These are phyloP conservation scores for Cicer chorassanicum DNA, from an alignment of 306 rosid species.

Conservation along the genomic window DNA sequence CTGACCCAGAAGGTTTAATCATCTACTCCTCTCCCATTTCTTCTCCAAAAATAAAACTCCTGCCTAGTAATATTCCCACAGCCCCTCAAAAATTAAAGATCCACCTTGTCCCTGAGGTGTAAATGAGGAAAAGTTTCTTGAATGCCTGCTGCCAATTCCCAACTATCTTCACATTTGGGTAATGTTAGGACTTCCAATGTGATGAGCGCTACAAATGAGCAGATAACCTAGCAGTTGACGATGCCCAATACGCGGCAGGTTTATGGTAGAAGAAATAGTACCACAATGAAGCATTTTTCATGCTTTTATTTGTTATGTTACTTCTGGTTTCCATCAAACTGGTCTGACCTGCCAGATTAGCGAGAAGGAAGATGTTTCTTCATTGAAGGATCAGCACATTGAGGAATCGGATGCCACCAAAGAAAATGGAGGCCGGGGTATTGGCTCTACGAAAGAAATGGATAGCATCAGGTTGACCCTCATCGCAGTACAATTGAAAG, in stretches of 20 bases:
- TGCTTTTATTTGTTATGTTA: background rate
- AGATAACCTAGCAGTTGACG: background rate
- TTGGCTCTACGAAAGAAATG: background rate
- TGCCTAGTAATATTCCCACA: background rate
- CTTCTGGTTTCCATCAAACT: background rate
- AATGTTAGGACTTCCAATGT: background rate
- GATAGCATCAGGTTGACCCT: background rate
- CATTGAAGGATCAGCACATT: background rate
- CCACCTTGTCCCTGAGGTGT: background rate
- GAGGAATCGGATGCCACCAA: background rate
- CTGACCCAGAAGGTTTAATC: background rate
- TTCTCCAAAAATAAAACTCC: background rate
- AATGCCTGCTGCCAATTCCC: background rate
- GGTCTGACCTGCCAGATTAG: background rate
- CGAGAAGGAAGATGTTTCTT: background rate
- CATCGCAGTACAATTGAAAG: background rate
- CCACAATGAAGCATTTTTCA: background rate
- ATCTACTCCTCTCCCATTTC: constrained; percentile 6
- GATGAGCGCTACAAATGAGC: background rate
- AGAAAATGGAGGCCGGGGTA: background rate
- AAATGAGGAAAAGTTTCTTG: background rate
- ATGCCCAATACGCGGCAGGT: background rate
- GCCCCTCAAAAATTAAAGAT: background rate
- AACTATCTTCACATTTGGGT: background rate
- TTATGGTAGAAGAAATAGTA: background rate